phyloP scores from a whole-genome alignment of 768 basidiomycete genomes.

The Russula sp. region DNA sequence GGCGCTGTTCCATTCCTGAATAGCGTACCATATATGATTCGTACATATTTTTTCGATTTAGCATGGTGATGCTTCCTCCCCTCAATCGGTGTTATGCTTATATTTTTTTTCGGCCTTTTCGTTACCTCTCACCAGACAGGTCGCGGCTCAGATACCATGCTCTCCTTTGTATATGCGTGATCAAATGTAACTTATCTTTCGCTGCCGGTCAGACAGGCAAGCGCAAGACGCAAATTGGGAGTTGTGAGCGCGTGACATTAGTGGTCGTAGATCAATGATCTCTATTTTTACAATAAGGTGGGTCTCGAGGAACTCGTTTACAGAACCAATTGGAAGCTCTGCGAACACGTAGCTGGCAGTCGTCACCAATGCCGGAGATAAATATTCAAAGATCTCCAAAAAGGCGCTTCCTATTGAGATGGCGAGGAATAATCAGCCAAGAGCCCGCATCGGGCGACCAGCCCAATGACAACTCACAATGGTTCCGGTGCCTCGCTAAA shows the following conservation, averaged over 20 bases:
- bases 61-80: not conserved
- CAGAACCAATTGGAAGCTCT: not conserved
- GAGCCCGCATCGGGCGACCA: not conserved
- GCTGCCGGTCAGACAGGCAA: not conserved
- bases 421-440: not conserved
- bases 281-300: not conserved
- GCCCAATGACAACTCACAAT: conserved; percentile 45
- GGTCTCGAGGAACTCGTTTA: not conserved
- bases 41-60: not conserved
- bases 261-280: not conserved
- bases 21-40: not conserved
- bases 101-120: not conserved
- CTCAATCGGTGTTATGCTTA: not conserved
- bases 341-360: not conserved
- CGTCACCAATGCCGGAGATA: not conserved
- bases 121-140: not conserved
- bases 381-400: conserved; percentile 47
- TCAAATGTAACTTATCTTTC: conserved; percentile 10
- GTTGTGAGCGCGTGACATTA: not conserved
- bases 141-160: conserved; percentile 10
- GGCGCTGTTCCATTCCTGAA: conserved; percentile 3
- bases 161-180: conserved; percentile 9
- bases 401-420: conserved; percentile 45
- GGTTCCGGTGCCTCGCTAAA: conserved; percentile 65
- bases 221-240: not conserved